Evolutionary conservation across 352 stramenopile species (phyloP).

Genomic region (Phytophthora pseudosyringae): DNA sequence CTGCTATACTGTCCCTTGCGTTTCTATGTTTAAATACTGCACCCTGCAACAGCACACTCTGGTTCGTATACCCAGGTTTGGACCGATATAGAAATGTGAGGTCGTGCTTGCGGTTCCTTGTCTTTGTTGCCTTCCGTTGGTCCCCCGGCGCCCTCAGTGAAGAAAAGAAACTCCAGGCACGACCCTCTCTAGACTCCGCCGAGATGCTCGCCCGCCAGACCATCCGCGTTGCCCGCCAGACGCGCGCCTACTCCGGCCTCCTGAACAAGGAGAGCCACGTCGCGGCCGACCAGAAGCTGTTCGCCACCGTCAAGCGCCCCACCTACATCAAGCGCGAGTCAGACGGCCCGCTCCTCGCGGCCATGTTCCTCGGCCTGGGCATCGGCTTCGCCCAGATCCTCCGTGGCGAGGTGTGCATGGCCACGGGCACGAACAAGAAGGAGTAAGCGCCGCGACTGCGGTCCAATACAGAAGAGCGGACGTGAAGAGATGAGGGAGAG

Average conservation of each 20-base stretch:
- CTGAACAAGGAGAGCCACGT: slow-evolving; percentile 78
- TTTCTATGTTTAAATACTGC: too few species aligned
- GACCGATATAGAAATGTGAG: slow-evolving; percentile 9
- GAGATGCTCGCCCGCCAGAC: slow-evolving; percentile 70
- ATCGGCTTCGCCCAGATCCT: slow-evolving; percentile 68
- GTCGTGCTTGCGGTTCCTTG: slow-evolving; percentile 8
- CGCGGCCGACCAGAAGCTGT: slow-evolving; percentile 68
- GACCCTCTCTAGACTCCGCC: slow-evolving; percentile 14
- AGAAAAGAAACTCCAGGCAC: slow-evolving; percentile 33
- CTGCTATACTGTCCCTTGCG: too few species aligned
- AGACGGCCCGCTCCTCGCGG: slow-evolving; percentile 50
- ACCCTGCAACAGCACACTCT: too few species aligned
- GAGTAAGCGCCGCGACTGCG: slow-evolving; percentile 41
- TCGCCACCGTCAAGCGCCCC: slow-evolving; percentile 58
- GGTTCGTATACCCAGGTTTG: neutral
- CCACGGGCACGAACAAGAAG: slow-evolving; percentile 72
- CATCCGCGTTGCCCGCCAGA: slow-evolving; percentile 35
- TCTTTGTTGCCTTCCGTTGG: slow-evolving; percentile 29
- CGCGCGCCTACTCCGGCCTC: slow-evolving; percentile 61
- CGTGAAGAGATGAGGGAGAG: neutral
- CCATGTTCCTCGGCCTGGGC: slow-evolving; percentile 50
- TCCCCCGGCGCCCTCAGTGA: slow-evolving; percentile 24
- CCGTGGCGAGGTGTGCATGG: slow-evolving; percentile 76
- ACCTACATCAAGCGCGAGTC: slow-evolving; percentile 74
- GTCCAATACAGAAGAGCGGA: neutral